A percentile compares a stretch with the other conserved stretches of the same genome.
These are phyloP conservation scores for Vanilla planifolia DNA, from an alignment of 106 monocot genomes.

Conservation along the genomic window DNA sequence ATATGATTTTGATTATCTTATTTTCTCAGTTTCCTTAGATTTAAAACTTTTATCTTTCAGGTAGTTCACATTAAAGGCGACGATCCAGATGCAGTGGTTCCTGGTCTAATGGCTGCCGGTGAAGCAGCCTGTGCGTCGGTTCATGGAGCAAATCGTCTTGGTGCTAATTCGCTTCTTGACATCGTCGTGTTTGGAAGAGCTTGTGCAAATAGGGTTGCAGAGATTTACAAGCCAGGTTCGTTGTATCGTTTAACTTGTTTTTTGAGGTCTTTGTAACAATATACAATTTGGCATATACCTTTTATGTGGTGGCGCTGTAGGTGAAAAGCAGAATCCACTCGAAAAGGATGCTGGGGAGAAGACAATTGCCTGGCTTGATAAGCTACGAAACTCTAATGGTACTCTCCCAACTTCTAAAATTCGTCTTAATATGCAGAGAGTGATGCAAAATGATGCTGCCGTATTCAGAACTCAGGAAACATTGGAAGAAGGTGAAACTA, in stretches of 20 bases:
- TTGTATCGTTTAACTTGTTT: constrained; percentile 1
- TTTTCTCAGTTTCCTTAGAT: neutral
- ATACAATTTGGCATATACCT: neutral
- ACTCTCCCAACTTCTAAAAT: constrained; percentile 86
- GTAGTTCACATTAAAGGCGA: constrained; percentile 71
- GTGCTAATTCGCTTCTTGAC: constrained; percentile 97
- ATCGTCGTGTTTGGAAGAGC: constrained; percentile 98
- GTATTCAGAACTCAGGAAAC: constrained; percentile 97
- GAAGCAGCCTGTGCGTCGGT: constrained; percentile 99
- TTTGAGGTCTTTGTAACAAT: neutral
- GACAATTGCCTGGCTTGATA: constrained; percentile 92
- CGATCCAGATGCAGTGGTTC: constrained; percentile 79
- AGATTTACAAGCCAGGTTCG: constrained; percentile 73
- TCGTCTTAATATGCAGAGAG: constrained; percentile 95
- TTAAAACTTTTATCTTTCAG: constrained; percentile 24
- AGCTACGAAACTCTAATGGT: constrained; percentile 86
- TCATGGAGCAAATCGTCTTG: constrained; percentile 96
- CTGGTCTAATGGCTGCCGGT: constrained; percentile 91
- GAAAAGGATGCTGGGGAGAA: constrained; percentile 73
- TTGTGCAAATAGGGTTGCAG: constrained; percentile 94
- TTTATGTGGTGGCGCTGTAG: constrained; percentile 22
- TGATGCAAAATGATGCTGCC: constrained; percentile 99
- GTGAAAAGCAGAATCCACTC: constrained; percentile 78
- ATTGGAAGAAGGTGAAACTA: constrained; percentile 72
- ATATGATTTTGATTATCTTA: neutral